Base-by-base conservation (phyloP, 2,329 filamentous ascomycete genomes). In the Trichoderma harzianum region DNA sequence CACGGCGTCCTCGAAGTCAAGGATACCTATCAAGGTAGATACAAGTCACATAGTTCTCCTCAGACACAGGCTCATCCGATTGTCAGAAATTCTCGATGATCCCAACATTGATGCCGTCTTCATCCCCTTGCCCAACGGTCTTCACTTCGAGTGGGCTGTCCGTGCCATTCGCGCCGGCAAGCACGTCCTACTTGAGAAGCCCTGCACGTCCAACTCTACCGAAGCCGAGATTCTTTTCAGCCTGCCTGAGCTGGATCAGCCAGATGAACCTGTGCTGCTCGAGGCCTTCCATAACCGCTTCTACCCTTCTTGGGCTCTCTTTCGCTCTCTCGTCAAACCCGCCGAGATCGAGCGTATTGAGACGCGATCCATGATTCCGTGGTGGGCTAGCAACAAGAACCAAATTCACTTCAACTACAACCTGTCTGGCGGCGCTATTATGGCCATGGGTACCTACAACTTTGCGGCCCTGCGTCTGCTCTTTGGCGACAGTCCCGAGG, bases 281-380 rank as follows among this genome's bases (percentile, higher is more conserved):
- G 87, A 89, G 77, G 87, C 86, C 3, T 84, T 86, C 71, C 86
- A 88, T 75, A 81, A 82, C 72, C 79, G 82, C 30, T 88, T 89
- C 75, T 83, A 86, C 72, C 87, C 86, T 0, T 80, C 82, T 2
- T 86, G 83, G 80, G 77, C 81, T 26, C 76, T 75, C 2, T 86
- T 87, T 75, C 72, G 84, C 69, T 72, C 77, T 1, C 71, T 82
- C 6, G 72, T 87, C 7, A 80, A 83, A 68, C 79, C 77, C 7
- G 76, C 77, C 5, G 81, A 80, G 51, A 80, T 86, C 4, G 78
- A 75, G 11, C 78, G 79, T 26, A 83, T 80, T 24, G 71, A 77
- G 14, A 75, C 80, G 12, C 71, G 69, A 16, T 73, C 79, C n/a
- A 76, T 70, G 58, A 62, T 83, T 0, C 82, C 82, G 0, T 76